These are phyloP conservation scores for Cenchrus americanus DNA, from an alignment of 176 grass and related monocot genomes.

Conservation along the genomic window DNA sequence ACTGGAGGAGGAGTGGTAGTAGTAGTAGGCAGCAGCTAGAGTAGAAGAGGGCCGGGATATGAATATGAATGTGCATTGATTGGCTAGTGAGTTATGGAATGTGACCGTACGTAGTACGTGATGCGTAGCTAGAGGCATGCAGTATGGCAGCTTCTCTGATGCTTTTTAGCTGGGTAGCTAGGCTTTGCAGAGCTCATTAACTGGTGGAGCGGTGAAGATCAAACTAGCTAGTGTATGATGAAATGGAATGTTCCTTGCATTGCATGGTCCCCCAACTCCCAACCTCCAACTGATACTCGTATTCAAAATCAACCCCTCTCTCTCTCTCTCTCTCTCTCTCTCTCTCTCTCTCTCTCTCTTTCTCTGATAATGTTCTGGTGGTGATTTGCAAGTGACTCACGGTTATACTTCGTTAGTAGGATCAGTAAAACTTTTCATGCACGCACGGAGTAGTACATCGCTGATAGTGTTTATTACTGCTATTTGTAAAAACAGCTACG, in stretches of 20 bases:
- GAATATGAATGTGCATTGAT: neutral
- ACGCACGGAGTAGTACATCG: too few relatives aligned
- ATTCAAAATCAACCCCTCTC: too few relatives aligned
- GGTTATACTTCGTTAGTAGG: too few relatives aligned
- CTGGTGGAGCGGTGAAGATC: neutral
- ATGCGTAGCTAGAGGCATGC: neutral
- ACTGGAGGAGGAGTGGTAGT: neutral
- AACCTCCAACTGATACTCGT: neutral
- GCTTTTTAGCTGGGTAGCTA: neutral
- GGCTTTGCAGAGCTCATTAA: conserved; percentile 13
- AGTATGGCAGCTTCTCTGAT: neutral
- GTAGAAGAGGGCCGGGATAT: neutral
- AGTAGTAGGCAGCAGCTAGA: neutral
- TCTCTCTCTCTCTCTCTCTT: too few relatives aligned
- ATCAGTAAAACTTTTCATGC: too few relatives aligned
- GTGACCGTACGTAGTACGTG: neutral
- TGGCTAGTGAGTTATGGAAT: neutral
- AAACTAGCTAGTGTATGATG: neutral
- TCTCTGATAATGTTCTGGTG: too few relatives aligned
- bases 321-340: too few relatives aligned
- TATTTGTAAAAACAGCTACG: too few relatives aligned
- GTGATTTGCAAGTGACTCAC: too few relatives aligned
- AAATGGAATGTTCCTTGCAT: conserved; percentile 35
- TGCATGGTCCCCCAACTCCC: conserved; percentile 12
- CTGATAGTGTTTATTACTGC: too few relatives aligned